phyloP scores from a whole-genome alignment of 139 green algal species.

The Desmodesmus armatus region DNA sequence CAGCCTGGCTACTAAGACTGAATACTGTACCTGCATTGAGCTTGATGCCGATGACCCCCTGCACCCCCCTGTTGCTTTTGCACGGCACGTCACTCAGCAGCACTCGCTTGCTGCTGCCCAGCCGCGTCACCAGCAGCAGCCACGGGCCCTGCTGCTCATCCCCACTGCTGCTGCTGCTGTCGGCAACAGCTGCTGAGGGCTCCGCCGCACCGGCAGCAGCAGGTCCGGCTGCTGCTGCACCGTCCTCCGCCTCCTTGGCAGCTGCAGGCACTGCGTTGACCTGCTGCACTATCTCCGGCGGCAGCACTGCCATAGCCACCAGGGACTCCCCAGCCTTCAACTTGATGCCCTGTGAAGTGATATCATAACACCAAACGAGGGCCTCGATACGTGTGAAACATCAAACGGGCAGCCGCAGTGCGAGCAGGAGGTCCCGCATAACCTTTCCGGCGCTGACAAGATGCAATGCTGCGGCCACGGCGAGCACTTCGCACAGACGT shows the following conservation, averaged over 20 bases:
- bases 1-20: no score
- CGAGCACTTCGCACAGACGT: no score
- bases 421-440: no score
- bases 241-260: not conserved
- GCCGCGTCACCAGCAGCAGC: constrained; percentile 63
- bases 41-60: constrained; percentile 5
- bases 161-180: constrained; percentile 13
- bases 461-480: no score
- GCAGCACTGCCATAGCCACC: constrained; percentile 69
- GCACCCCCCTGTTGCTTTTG: not conserved
- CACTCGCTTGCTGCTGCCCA: constrained; percentile 58
- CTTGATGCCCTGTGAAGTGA: constrained; percentile 50
- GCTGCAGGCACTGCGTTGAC: not conserved
- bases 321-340: constrained; percentile 47
- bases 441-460: no score
- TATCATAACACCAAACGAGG: no score
- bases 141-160: constrained; percentile 29
- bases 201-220: constrained; percentile 31
- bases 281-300: constrained; percentile 6
- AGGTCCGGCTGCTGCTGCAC: not conserved
- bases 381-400: no score
- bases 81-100: constrained; percentile 53
- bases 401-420: no score
- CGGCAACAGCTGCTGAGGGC: not conserved
- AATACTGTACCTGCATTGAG: no score